These are phyloP conservation scores for Pichia sp. DNA, from an alignment of 1,139 yeast species.

Conservation along the genomic window DNA sequence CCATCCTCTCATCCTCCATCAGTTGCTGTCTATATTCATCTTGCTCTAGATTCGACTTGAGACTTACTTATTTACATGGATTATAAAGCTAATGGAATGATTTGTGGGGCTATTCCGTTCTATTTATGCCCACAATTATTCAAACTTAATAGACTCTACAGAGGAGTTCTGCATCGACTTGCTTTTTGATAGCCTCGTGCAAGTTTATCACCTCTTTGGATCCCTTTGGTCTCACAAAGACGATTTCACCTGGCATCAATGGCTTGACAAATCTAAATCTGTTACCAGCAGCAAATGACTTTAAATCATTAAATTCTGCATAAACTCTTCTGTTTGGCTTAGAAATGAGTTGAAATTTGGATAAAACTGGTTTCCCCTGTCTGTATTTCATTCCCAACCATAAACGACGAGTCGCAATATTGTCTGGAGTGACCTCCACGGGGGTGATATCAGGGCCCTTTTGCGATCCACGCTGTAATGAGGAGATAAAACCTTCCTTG, in stretches of 20 bases:
- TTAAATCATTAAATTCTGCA: conserved; percentile 57
- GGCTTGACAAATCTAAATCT: conserved; percentile 73
- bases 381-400: conserved; percentile 93
- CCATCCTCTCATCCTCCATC: too few species aligned
- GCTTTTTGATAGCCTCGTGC: conserved; percentile 77
- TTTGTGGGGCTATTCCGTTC: too few species aligned
- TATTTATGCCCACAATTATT: too few species aligned
- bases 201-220: conserved; percentile 59
- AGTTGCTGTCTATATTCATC: too few species aligned
- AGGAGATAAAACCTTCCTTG: conserved; percentile 82
- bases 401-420: conserved; percentile 75
- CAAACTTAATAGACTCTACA: conserved; percentile 54
- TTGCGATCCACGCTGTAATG: conserved; percentile 81
- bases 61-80: too few species aligned
- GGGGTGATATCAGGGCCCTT: conserved; percentile 78
- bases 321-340: conserved; percentile 77
- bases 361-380: conserved; percentile 69
- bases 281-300: conserved; percentile 68
- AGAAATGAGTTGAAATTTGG: conserved; percentile 65
- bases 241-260: conserved; percentile 83
- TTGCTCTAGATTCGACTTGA: too few species aligned
- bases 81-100: too few species aligned
- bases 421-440: conserved; percentile 81
- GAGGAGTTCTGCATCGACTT: conserved; percentile 68
- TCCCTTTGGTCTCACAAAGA: conserved; percentile 51